A percentile compares a stretch with the other conserved stretches of the same genome.
Evolutionary conservation across 176 grass and related monocot genomes (phyloP).

Genomic region (Pontederia crassipes): DNA sequence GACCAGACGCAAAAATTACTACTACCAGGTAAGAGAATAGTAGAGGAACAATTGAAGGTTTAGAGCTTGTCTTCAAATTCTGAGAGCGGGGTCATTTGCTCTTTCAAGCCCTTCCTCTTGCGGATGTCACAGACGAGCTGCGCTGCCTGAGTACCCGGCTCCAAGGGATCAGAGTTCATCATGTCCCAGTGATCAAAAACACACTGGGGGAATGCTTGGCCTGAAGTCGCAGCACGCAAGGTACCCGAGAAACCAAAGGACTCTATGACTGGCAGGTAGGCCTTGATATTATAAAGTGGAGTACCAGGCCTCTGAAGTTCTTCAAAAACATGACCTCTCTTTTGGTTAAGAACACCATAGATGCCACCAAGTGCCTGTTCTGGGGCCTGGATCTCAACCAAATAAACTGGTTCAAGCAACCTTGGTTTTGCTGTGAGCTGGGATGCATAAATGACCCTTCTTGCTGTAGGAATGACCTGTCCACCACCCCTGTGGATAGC

Average conservation of each 20-base stretch:
- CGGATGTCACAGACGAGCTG: not conserved
- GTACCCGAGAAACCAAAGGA: not conserved
- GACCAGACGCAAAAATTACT: no score
- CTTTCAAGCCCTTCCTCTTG: slow-evolving; percentile 7
- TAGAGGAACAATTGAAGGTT: not conserved
- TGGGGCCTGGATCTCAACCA: slow-evolving; percentile 67
- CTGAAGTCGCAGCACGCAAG: not conserved
- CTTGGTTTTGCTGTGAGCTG: slow-evolving; percentile 61
- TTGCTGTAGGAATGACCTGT: slow-evolving; percentile 71
- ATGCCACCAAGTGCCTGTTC: slow-evolving; percentile 67
- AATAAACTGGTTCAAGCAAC: slow-evolving; percentile 61
- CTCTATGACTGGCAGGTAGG: not conserved
- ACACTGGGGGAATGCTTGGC: slow-evolving; percentile 1
- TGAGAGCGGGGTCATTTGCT: not conserved
- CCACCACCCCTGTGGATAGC: slow-evolving; percentile 84
- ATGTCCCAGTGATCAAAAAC: slow-evolving; percentile 3
- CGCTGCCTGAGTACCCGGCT: not conserved
- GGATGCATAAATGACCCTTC: slow-evolving; percentile 63
- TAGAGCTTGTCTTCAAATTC: not conserved
- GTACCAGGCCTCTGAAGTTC: slow-evolving; percentile 29
- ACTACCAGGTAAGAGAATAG: no score
- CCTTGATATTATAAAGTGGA: slow-evolving; percentile 1
- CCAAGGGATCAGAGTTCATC: not conserved
- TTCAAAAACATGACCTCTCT: slow-evolving; percentile 71
- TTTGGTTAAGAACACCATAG: slow-evolving; percentile 67